Conservation (phyloP, 2,329 filamentous ascomycete genomes). For the Knufia fluminis region DNA sequence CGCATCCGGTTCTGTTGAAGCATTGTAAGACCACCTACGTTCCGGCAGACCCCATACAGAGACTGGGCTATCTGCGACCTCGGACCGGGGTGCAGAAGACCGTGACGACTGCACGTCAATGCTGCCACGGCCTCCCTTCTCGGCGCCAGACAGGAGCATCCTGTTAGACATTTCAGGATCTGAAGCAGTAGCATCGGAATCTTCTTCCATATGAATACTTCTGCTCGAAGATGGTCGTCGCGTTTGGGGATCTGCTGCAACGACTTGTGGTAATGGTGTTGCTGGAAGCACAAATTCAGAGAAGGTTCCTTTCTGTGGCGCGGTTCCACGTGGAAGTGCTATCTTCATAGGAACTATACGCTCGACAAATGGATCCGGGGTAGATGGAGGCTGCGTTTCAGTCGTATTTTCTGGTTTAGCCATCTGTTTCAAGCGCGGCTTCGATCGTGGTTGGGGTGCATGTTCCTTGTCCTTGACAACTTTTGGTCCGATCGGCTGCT, state of each 20-base stretch:
- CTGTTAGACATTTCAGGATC: background rate
- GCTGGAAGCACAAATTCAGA: slow-evolving; percentile 3
- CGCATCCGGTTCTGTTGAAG: background rate
- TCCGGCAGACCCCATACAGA: background rate
- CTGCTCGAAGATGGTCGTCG: background rate
- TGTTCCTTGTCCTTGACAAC: too few species aligned
- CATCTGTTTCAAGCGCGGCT: too few species aligned
- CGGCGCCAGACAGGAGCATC: background rate
- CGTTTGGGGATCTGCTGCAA: background rate
- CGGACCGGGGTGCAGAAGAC: background rate
- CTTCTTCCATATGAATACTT: background rate
- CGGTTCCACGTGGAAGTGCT: background rate
- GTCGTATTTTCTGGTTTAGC: too few species aligned
- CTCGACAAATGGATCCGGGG: background rate
- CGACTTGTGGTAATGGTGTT: background rate
- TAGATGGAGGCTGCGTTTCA: too few species aligned
- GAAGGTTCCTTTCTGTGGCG: slow-evolving; percentile 11
- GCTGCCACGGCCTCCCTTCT: background rate
- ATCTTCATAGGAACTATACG: background rate
- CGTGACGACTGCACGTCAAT: background rate
- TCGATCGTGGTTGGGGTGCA: too few species aligned
- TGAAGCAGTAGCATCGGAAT: slow-evolving; percentile 1
- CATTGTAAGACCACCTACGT: background rate
- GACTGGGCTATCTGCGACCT: background rate
- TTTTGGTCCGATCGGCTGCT: background rate